These are phyloP conservation scores for Triangularia setosa DNA, from an alignment of 2,329 filamentous ascomycete genomes.

Conservation along the genomic window DNA sequence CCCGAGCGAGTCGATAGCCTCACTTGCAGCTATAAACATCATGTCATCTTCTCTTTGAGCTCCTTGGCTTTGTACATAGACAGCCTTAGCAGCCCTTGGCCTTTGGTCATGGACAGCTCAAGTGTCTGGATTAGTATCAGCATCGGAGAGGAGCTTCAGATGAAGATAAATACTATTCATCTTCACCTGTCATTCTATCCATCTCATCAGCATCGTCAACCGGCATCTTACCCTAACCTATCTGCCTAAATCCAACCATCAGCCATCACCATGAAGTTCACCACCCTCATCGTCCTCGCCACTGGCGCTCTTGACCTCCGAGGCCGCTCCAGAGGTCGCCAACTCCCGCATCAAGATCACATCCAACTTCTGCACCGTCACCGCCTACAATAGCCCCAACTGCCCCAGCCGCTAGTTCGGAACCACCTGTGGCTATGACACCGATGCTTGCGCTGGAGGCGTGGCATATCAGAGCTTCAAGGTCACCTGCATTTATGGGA, in stretches of 20 bases:
- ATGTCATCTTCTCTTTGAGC: not conserved
- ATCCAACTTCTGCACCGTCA: not conserved
- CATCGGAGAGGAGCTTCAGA: not conserved
- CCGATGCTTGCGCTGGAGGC: not conserved
- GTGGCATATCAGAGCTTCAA: not conserved
- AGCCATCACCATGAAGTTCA: not conserved
- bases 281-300: not conserved
- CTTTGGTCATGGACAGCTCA: not conserved
- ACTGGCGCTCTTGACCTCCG: not conserved
- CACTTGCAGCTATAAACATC: not conserved
- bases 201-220: not conserved
- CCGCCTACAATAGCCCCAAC: not conserved
- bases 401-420: not conserved
- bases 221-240: not conserved
- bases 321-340: not conserved
- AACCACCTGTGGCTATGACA: not conserved
- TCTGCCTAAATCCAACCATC: not conserved
- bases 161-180: not conserved
- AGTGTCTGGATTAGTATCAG: not conserved
- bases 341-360: not conserved
- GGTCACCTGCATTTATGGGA: not conserved
- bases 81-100: not conserved
- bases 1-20: not conserved
- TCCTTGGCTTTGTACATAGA: not conserved
- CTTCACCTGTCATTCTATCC: not conserved